A percentile compares a stretch with the other conserved stretches of the same genome.
Evolutionary conservation across 768 basidiomycete genomes (phyloP).

Genomic region (Glaciozyma antarctica): DNA sequence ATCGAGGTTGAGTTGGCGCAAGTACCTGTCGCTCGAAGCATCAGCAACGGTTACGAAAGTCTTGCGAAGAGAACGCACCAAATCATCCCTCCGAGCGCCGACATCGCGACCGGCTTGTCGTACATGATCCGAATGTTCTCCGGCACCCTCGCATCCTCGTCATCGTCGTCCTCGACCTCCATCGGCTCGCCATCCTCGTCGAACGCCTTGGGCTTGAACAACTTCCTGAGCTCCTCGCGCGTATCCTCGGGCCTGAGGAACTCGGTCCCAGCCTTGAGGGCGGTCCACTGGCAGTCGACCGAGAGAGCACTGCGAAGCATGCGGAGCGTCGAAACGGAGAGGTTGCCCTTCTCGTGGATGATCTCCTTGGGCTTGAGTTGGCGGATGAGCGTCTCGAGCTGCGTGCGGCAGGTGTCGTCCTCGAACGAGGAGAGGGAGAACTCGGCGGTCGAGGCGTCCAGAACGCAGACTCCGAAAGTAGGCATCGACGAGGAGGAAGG

Average conservation of each 20-base stretch:
- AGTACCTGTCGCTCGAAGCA: constrained; percentile 49
- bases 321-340: constrained; percentile 72
- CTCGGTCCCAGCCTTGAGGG: constrained; percentile 62
- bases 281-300: constrained; percentile 76
- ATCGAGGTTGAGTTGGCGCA: constrained; percentile 88
- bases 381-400: constrained; percentile 82
- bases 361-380: constrained; percentile 52
- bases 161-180: constrained; percentile 35
- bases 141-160: constrained; percentile 46
- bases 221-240: constrained; percentile 54
- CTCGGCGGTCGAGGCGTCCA: constrained; percentile 91
- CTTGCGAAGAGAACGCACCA: constrained; percentile 49
- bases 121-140: constrained; percentile 65
- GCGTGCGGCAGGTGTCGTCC: constrained; percentile 86
- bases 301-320: constrained; percentile 73
- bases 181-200: constrained; percentile 45
- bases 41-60: neutral
- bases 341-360: constrained; percentile 55
- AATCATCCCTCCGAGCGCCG: constrained; percentile 81
- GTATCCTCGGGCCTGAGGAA: constrained; percentile 69
- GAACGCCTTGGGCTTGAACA: constrained; percentile 45
- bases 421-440: constrained; percentile 83
- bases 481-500: constrained; percentile 23
- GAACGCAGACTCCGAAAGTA: constrained; percentile 73
- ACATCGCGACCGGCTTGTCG: constrained; percentile 57